These are phyloP conservation scores for Fusarium mundagurra DNA, from an alignment of 2,329 filamentous ascomycete species.

Conservation along the genomic window DNA sequence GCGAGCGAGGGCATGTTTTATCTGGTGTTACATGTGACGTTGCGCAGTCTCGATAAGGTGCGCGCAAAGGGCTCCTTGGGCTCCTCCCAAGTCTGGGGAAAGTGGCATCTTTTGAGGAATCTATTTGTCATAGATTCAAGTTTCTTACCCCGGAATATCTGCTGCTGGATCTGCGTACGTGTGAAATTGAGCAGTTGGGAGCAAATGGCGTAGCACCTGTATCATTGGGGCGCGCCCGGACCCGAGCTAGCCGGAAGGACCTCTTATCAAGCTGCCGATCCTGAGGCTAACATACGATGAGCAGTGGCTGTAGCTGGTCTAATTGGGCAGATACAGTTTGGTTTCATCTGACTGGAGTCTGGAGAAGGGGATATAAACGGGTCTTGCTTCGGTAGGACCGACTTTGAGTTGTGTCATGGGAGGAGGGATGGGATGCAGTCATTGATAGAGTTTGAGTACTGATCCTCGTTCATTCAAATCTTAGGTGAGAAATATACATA, in stretches of 20 bases:
- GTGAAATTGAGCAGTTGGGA: not conserved
- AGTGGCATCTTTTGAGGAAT: slow-evolving; percentile 18
- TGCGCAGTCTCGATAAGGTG: slow-evolving; percentile 1
- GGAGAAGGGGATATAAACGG: not conserved
- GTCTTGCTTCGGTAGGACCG: not conserved
- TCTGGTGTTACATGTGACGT: not conserved
- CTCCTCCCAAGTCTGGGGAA: slow-evolving; percentile 19
- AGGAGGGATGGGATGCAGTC: slow-evolving; percentile 7
- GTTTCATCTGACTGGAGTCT: slow-evolving; percentile 4
- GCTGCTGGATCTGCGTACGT: not conserved
- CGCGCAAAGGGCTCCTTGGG: not conserved
- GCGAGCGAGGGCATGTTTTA: not conserved
- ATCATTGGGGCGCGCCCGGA: slow-evolving; percentile 2
- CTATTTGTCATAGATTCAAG: slow-evolving; percentile 33
- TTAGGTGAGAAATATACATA: not conserved
- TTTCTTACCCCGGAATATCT: slow-evolving; percentile 23
- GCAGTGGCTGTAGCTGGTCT: not conserved
- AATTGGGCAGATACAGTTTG: not conserved
- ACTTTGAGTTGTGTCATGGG: not conserved
- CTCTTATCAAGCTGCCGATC: slow-evolving; percentile 28
- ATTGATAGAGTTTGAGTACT: slow-evolving; percentile 1
- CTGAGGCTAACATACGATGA: slow-evolving; percentile 1
- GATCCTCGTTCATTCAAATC: not conserved
- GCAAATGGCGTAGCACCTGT: slow-evolving; percentile 2
- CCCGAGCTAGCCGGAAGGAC: slow-evolving; percentile 16